Base-by-base conservation (phyloP, 176 grass and related monocot genomes). In the Carex myosuroides region DNA sequence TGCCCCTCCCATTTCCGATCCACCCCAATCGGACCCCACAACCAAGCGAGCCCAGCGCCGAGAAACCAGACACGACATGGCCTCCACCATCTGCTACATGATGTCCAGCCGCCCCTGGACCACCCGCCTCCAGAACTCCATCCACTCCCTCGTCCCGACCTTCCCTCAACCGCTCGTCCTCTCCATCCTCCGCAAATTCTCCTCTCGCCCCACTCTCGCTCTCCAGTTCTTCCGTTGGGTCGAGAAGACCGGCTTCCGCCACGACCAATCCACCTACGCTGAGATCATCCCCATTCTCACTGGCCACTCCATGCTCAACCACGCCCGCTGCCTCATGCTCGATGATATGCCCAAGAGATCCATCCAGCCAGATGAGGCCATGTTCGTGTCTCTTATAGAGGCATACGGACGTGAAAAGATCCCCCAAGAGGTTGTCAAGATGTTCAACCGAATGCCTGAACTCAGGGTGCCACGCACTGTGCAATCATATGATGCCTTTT, bases 181-280 rank as follows among this genome's bases (percentile, higher is more conserved):
- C 20, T 85, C 60, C 80, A 84, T 98, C 52, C 90, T 98, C 75
- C 86, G 91, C 4, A 81, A 73, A 20, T 86, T 86, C 14, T 76
- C 88, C 0, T 29, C 35, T 2, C 86, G 83, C n/a, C 88, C 95
- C 1, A 87, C 89, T 42, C 85, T 88, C 8, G 85, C 92, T 13
- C 95, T 98, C 53, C 91, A 87, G 70, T 98, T 98, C 92, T 93
- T 95, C 85, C 95, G 95, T 13, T 98, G 94, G 88, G 91, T 94
- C 24, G 94, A 90, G 86, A 87, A 90, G 2, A 92, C 91, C 0
- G 95, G 95, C 0, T 98, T 98, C 88, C 86, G 70, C 32, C 95
- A 94, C 3, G 91, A 88, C 14, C 56, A 70, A 7, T 77, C 54
- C 39, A 95, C 92, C 83, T 98, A 90, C 62, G 63, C 77, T 2